Base-by-base conservation (phyloP, 129 eudicot genomes). In the Helianthus tuberosus region DNA sequence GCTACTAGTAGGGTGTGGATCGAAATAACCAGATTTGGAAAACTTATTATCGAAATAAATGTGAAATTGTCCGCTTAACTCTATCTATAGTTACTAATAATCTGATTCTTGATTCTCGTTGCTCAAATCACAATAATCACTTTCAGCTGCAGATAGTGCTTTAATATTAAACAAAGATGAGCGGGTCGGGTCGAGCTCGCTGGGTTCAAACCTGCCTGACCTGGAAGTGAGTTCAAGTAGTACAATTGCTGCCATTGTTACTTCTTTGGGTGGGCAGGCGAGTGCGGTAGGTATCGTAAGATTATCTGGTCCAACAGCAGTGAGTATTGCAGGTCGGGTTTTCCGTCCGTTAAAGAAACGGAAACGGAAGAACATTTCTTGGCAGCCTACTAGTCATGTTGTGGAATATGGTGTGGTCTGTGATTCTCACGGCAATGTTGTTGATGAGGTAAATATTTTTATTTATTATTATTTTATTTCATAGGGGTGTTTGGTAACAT, bases 171-270 rank as follows among this genome's bases (percentile, higher is more conserved):
- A 83, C 48, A 80, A 77, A 68, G 98, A 90, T 74, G 98, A 83
- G 77, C 81, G 97, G 78, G 79, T 85, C 73, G 84, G 72, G 44
- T 71, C 23, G 44, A 72, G 73, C 29, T 78, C 66, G 10, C 66
- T 17, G 9, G 77, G 67, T 54, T 16, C 57, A 12, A 73, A 63
- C 48, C 51, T 35, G 49, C 83, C 47, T 20, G 84, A 86, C 70
- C 85, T 69, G 74, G 69, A 69, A 80, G 65, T 43, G 25, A 75
- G 75, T 67, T 72, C 89, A 15, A 83, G 85, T 69, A 83, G 87
- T 72, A 94, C 98, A 1, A 94, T 94, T 90, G 99, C 92, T 14
- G 99, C 99, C 58, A 91, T 94, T 83, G 99, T 94, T 50, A 94
- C 97, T 72, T 91, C 97, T 32, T 27, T 94, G 54, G 97, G 99